Conservation (phyloP, 495 filamentous ascomycete genomes). For the Talaromyces borbonicus region DNA sequence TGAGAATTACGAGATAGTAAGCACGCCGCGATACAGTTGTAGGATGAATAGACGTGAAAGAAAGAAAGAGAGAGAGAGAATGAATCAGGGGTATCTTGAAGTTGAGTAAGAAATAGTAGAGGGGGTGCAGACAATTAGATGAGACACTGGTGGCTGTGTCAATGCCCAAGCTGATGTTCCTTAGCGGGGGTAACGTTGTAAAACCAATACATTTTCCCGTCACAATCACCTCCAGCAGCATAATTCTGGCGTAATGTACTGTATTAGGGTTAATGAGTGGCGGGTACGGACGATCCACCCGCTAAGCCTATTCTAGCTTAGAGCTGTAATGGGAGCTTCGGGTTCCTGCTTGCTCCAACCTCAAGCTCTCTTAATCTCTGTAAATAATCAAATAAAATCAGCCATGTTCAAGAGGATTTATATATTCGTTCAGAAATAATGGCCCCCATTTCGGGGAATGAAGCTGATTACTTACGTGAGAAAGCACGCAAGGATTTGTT, state of each 20-base stretch:
- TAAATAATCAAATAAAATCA: not conserved
- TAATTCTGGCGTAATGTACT: not conserved
- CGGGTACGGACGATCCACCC: not conserved
- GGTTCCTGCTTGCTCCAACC: not conserved
- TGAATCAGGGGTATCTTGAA: conserved; percentile 4
- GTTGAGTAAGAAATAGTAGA: not conserved
- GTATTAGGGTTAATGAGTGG: not conserved
- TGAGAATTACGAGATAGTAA: not conserved
- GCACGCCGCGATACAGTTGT: not conserved
- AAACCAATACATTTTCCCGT: not conserved
- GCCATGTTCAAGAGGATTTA: conserved; percentile 5
- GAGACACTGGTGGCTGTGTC: conserved; percentile 8
- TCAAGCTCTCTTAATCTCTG: not conserved
- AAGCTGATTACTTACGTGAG: conserved; percentile 70
- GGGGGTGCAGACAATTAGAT: conserved; percentile 8
- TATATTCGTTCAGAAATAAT: conserved; percentile 24
- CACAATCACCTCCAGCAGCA: not conserved
- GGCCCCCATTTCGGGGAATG: conserved; percentile 63
- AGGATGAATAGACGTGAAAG: conserved; percentile 7
- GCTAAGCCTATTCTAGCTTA: not conserved
- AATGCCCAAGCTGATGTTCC: conserved; percentile 1
- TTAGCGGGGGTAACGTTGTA: conserved; percentile 1
- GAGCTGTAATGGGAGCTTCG: not conserved
- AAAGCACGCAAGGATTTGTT: conserved; percentile 79
- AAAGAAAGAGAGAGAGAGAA: conserved; percentile 3